Conservation (phyloP, 371 early-diverging fungal genomes). For the Thermomucor indicae-seudaticae region DNA sequence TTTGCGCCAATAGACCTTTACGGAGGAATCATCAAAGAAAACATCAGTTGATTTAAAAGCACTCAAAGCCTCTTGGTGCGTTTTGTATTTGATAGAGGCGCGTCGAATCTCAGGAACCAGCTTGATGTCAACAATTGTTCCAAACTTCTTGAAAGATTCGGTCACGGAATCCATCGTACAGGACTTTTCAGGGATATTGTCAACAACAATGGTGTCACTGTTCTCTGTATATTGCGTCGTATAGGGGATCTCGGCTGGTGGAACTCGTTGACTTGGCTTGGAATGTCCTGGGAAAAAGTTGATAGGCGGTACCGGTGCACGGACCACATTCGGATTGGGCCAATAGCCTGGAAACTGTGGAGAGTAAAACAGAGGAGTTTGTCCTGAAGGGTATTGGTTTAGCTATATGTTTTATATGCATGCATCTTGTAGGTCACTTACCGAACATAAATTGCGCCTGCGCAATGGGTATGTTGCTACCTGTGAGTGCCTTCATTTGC, state of each 20-base stretch:
- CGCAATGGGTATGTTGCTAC: no score
- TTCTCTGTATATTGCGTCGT: conserved; percentile 20
- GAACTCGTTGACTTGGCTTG: no score
- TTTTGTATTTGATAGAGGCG: conserved; percentile 59
- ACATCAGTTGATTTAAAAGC: conserved; percentile 66
- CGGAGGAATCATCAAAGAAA: conserved; percentile 75
- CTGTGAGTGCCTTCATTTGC: conserved; percentile 1
- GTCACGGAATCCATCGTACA: conserved; percentile 60
- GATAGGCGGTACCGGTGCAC: no score
- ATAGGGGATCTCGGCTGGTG: conserved; percentile 11
- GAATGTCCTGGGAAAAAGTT: no score
- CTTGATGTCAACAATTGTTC: conserved; percentile 62
- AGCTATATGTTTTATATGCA: no score
- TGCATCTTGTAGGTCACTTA: no score
- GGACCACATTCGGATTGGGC: no score
- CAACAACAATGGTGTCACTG: conserved; percentile 56
- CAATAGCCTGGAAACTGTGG: no score
- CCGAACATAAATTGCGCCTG: no score
- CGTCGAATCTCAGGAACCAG: conserved; percentile 39
- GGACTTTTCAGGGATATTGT: conserved; percentile 68
- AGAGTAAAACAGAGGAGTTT: no score
- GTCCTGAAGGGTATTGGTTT: no score
- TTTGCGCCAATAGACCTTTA: conserved; percentile 65
- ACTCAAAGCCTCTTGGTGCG: conserved; percentile 52
- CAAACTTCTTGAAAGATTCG: conserved; percentile 68